Percentiles rank a stretch among this genome's conserved stretches.
phyloP scores from a whole-genome alignment of 2,329 filamentous ascomycete species.

The Helotiales sp. region DNA sequence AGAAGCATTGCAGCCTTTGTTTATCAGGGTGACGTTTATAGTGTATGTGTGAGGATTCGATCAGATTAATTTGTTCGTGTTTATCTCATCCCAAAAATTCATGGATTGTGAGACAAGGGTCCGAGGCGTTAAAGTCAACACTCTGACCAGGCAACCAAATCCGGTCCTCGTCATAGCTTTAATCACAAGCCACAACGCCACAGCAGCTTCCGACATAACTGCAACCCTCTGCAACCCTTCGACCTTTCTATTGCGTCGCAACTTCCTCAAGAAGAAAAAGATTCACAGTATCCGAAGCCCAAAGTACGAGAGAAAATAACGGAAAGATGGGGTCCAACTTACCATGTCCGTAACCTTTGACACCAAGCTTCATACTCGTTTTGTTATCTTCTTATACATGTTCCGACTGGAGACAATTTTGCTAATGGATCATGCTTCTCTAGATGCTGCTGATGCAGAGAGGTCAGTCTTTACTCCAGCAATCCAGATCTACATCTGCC shows the following conservation, averaged over 20 bases:
- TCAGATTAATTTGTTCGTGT: too few species aligned
- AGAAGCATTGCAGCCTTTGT: conserved; percentile 71
- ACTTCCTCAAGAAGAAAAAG: conserved; percentile 9
- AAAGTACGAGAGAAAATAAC: not conserved
- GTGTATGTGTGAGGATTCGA: not conserved
- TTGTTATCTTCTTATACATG: conserved; percentile 27
- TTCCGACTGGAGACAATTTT: conserved; percentile 29
- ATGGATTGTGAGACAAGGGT: too few species aligned
- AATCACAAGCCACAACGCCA: conserved; percentile 21
- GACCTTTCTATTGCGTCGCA: not conserved
- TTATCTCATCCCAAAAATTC: too few species aligned
- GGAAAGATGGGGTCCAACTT: conserved; percentile 33
- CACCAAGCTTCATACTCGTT: conserved; percentile 28
- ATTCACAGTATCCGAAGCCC: not conserved
- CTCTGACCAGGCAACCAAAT: conserved; percentile 5
- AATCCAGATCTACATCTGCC: not conserved
- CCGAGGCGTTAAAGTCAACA: too few species aligned
- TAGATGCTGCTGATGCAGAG: conserved; percentile 97
- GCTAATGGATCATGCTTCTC: conserved; percentile 32
- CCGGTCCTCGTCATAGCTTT: conserved; percentile 8
- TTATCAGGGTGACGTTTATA: not conserved
- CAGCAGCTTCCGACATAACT: conserved; percentile 2
- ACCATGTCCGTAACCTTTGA: conserved; percentile 39
- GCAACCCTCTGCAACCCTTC: not conserved
- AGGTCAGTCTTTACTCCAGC: conserved; percentile 56